Evolutionary conservation across 2,329 filamentous ascomycete genomes (phyloP).

Genomic region (Ramichloridium luteum): DNA sequence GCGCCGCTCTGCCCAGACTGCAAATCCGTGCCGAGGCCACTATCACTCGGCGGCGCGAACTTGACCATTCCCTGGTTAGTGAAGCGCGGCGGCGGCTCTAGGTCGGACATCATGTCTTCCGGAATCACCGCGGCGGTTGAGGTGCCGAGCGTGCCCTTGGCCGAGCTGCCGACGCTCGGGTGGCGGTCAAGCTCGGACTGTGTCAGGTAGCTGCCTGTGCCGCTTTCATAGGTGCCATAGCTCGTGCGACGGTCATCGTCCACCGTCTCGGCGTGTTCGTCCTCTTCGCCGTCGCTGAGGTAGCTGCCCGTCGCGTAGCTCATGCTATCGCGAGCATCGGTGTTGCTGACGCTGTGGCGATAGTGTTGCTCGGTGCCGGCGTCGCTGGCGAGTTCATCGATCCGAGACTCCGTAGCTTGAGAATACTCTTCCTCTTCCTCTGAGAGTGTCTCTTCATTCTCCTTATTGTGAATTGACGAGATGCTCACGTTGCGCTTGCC

Average conservation of each 20-base stretch:
- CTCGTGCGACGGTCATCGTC: conserved; percentile 26
- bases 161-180: conserved; percentile 31
- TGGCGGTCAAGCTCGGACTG: conserved; percentile 36
- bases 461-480: conserved; percentile 28
- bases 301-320: conserved; percentile 21
- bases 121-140: conserved; percentile 13
- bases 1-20: conserved; percentile 20
- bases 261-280: conserved; percentile 13
- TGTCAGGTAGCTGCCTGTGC: conserved; percentile 38
- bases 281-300: conserved; percentile 21
- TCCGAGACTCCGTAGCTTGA: conserved; percentile 12
- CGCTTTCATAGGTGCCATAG: conserved; percentile 35
- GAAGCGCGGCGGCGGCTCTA: conserved; percentile 8
- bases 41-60: conserved; percentile 27
- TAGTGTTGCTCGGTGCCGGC: conserved; percentile 14
- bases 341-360: conserved; percentile 16
- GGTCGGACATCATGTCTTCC: conserved; percentile 11
- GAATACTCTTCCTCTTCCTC: conserved; percentile 29
- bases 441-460: conserved; percentile 33
- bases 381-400: conserved; percentile 13
- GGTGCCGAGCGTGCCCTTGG: conserved; percentile 24
- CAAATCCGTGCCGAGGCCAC: conserved; percentile 28
- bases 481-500: conserved; percentile 21
- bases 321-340: conserved; percentile 18
- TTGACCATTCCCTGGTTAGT: not conserved